A percentile compares a stretch with the other conserved stretches of the same genome.
Evolutionary conservation across 345 rosid species (phyloP).

Genomic region (Boechera stricta): DNA sequence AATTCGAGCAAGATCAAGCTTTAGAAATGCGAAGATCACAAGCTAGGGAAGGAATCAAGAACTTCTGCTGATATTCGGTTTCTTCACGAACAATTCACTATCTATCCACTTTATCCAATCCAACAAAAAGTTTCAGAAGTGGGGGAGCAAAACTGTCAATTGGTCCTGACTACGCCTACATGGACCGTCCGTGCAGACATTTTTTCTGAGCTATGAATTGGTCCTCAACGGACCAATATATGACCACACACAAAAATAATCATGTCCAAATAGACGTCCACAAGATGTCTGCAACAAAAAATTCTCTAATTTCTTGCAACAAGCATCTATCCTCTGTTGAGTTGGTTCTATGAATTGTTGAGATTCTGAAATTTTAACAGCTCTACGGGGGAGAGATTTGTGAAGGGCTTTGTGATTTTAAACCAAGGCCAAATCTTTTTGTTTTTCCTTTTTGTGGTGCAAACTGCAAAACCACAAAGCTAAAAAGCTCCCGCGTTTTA

Average conservation of each 20-base stretch:
- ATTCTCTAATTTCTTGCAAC: too few relatives aligned
- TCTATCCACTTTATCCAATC: constrained; percentile 29
- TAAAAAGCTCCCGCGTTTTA: constrained; percentile 11
- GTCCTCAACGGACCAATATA: too few relatives aligned
- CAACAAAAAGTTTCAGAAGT: not conserved
- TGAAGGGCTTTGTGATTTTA: constrained; percentile 25
- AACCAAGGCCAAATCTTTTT: constrained; percentile 24
- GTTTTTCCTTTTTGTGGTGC: not conserved
- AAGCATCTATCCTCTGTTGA: too few relatives aligned
- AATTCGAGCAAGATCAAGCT: constrained; percentile 7
- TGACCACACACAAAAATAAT: too few relatives aligned
- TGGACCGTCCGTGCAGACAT: too few relatives aligned
- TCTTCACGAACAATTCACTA: constrained; percentile 97
- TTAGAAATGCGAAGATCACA: not conserved
- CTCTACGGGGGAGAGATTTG: not conserved
- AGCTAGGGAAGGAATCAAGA: constrained; percentile 2
- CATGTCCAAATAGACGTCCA: too few relatives aligned
- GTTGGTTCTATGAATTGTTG: too few relatives aligned
- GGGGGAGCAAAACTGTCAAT: too few relatives aligned
- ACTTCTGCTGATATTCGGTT: constrained; percentile 93
- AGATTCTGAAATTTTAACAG: too few relatives aligned
- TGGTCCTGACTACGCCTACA: too few relatives aligned
- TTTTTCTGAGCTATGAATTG: too few relatives aligned
- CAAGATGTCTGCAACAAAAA: too few relatives aligned
- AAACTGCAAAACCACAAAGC: constrained; percentile 12